Conservation (phyloP, 805 yeast genomes). For the Ogataea kodamae region DNA sequence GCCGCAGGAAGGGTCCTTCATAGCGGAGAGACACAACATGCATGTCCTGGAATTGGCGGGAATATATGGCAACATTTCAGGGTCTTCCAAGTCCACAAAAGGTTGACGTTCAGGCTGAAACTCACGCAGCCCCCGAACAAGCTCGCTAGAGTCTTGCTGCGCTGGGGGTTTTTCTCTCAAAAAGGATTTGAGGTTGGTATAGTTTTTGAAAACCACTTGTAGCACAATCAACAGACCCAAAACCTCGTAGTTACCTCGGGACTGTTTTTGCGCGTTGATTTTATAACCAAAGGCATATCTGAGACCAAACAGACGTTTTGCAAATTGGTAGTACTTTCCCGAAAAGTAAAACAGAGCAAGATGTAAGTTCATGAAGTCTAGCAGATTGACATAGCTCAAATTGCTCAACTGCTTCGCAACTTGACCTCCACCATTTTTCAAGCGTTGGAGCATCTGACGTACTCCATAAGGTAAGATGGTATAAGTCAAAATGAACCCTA, state of each 20-base stretch:
- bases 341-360: conserved; percentile 77
- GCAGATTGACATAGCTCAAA: conserved; percentile 42
- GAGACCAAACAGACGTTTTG: conserved; percentile 75
- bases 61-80: conserved; percentile 57
- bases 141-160: conserved; percentile 11
- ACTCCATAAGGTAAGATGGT: conserved; percentile 60
- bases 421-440: conserved; percentile 13
- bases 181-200: conserved; percentile 30
- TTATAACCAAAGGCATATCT: conserved; percentile 73
- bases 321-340: conserved; percentile 76
- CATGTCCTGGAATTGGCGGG: conserved; percentile 71
- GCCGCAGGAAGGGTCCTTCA: conserved; percentile 81
- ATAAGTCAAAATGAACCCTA: conserved; percentile 58
- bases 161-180: conserved; percentile 1
- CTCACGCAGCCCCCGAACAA: conserved; percentile 18
- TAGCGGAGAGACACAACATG: conserved; percentile 75
- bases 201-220: conserved; percentile 48
- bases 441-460: conserved; percentile 24
- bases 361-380: conserved; percentile 64
- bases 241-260: conserved; percentile 65
- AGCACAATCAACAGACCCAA: conserved; percentile 61
- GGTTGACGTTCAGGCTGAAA: conserved; percentile 19
- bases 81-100: conserved; percentile 55
- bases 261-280: conserved; percentile 39
- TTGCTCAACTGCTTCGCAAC: conserved; percentile 17